Conservation (phyloP, 176 grass and related monocot species). For the Poa pratensis region DNA sequence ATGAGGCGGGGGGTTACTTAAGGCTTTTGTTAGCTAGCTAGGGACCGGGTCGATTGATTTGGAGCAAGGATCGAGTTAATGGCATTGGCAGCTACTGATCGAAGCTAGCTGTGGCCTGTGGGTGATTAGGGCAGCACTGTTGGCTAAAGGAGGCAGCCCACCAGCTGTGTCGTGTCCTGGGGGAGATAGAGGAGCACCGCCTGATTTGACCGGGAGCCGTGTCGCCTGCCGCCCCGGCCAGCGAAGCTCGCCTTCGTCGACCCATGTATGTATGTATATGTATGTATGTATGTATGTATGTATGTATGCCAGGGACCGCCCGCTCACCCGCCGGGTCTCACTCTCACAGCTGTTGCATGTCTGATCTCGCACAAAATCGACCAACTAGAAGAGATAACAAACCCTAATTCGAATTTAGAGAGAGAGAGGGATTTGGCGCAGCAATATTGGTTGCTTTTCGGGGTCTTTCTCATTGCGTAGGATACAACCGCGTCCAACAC, state of each 20-base stretch:
- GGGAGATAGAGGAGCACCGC: conserved; percentile 17
- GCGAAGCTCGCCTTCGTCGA: too few species aligned
- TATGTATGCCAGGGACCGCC: too few species aligned
- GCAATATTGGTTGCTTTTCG: too few species aligned
- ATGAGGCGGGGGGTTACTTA: conserved; percentile 20
- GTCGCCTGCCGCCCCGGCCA: conserved; percentile 25
- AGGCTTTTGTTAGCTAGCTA: not conserved
- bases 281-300: too few species aligned
- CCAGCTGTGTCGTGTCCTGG: conserved; percentile 10
- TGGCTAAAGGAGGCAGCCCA: conserved; percentile 4
- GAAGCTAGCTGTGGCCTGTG: not conserved
- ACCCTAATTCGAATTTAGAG: too few species aligned
- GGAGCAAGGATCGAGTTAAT: not conserved
- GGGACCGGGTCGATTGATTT: conserved; percentile 26
- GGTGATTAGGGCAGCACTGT: conserved; percentile 32
- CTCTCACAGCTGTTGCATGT: not conserved
- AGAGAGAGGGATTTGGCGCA: too few species aligned
- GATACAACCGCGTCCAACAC: too few species aligned
- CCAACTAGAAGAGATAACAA: too few species aligned
- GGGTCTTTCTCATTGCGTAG: too few species aligned
- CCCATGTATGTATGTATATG: too few species aligned
- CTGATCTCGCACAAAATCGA: too few species aligned
- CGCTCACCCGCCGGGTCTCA: not conserved
- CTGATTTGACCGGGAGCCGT: conserved; percentile 45
- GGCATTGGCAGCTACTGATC: conserved; percentile 7